phyloP scores from a whole-genome alignment of 2,329 filamentous ascomycete species.

The Bipolaris sorokiniana region DNA sequence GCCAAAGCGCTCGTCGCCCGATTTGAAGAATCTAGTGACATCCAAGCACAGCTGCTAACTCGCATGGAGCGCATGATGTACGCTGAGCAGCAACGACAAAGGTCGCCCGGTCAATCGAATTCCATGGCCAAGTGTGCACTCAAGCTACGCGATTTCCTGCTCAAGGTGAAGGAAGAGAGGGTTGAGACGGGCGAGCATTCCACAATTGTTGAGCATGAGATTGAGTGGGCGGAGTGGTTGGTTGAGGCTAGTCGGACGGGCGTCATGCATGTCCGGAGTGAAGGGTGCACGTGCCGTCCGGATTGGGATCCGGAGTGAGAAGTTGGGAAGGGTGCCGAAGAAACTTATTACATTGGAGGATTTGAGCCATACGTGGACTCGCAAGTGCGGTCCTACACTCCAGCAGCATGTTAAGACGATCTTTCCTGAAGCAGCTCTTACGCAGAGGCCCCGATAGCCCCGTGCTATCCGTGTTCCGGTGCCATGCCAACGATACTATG shows the following conservation, averaged over 20 bases:
- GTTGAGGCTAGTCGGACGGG: conserved; percentile 29
- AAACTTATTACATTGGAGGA: background rate
- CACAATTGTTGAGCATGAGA: conserved; percentile 33
- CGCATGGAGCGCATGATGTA: conserved; percentile 36
- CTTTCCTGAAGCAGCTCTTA: background rate
- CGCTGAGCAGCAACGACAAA: conserved; percentile 7
- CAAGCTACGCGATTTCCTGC: conserved; percentile 27
- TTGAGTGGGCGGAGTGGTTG: conserved; percentile 41
- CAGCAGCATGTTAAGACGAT: background rate
- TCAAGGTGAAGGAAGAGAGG: conserved; percentile 21
- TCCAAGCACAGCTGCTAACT: conserved; percentile 22
- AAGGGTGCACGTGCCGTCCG: conserved; percentile 33
- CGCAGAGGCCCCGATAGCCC: no score
- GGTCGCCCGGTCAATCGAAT: background rate
- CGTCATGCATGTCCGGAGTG: conserved; percentile 39
- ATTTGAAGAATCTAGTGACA: conserved; percentile 25
- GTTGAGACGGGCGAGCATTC: conserved; percentile 32
- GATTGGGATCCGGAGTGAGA: conserved; percentile 30
- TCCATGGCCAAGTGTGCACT: conserved; percentile 18
- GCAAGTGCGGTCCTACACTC: background rate
- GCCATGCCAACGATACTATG: no score
- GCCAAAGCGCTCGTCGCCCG: conserved; percentile 25
- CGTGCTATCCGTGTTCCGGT: no score
- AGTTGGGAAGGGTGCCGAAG: background rate
- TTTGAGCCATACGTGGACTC: background rate